Percentiles rank a stretch among this genome's conserved stretches.
phyloP scores from a whole-genome alignment of 2,329 filamentous ascomycete genomes.

The Ophiostoma ulmi region DNA sequence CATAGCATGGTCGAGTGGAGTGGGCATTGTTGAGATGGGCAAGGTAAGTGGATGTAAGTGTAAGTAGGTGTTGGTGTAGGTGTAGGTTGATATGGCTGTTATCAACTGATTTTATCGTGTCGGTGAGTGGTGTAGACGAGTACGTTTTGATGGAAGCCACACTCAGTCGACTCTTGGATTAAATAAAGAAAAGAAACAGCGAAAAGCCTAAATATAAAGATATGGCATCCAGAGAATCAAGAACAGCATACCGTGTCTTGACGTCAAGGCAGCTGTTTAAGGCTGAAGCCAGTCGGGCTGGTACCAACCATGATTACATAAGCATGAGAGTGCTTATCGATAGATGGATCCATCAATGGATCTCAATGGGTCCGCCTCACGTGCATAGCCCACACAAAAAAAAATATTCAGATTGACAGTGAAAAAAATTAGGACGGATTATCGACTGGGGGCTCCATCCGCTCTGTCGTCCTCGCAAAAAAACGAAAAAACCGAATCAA shows the following conservation, averaged over 20 bases:
- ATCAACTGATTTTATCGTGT: not conserved
- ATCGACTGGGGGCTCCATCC: slow-evolving; percentile 3
- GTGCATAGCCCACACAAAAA: slow-evolving; percentile 27
- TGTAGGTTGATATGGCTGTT: not conserved
- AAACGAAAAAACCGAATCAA: slow-evolving; percentile 12
- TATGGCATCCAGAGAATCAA: not conserved
- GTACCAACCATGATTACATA: not conserved
- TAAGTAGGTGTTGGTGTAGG: not conserved
- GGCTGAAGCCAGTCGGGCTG: not conserved
- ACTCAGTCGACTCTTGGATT: not conserved
- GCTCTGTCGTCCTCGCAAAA: slow-evolving; percentile 13
- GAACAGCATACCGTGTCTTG: slow-evolving; percentile 3
- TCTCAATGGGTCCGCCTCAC: slow-evolving; percentile 17
- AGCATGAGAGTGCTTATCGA: no score
- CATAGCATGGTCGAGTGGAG: slow-evolving; percentile 61
- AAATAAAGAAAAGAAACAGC: not conserved
- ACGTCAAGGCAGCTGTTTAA: slow-evolving; percentile 16
- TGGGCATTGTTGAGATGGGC: slow-evolving; percentile 51
- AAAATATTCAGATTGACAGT: slow-evolving; percentile 16
- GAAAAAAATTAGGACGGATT: slow-evolving; percentile 18
- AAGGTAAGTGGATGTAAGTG: not conserved
- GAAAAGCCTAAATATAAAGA: not conserved
- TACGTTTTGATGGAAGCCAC: not conserved
- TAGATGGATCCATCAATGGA: no score
- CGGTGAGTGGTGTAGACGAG: not conserved